Evolutionary conservation across 441 rosid genomes (phyloP).

Genomic region (Flueggea neowawraea): DNA sequence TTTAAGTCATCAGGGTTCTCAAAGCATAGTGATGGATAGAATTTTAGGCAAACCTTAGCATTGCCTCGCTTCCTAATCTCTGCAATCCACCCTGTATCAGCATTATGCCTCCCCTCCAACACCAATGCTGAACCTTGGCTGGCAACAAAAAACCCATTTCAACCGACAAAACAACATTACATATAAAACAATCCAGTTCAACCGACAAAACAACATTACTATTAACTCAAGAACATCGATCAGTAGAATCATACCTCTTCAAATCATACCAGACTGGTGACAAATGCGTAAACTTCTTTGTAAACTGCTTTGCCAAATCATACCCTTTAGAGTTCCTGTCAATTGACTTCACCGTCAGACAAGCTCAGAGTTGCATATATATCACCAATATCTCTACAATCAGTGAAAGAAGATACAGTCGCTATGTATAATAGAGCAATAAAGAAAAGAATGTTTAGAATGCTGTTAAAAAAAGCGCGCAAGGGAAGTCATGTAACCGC

Average conservation of each 20-base stretch:
- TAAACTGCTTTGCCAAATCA: conserved; percentile 74
- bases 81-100: conserved; percentile 74
- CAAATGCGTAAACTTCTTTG: conserved; percentile 78
- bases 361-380: background rate
- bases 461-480: too few species aligned
- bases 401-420: too few species aligned
- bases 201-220: background rate
- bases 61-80: conserved; percentile 61
- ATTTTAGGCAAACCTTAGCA: conserved; percentile 40
- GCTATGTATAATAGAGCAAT: too few species aligned
- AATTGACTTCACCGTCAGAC: background rate
- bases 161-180: too few species aligned
- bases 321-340: conserved; percentile 90
- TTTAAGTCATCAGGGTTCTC: too few species aligned
- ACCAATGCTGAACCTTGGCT: conserved; percentile 59
- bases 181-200: conserved; percentile 4
- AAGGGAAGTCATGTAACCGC: too few species aligned
- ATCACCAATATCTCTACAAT: too few species aligned
- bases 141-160: too few species aligned
- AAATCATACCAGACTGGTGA: conserved; percentile 96
- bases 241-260: conserved; percentile 52
- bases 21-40: too few species aligned
- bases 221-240: background rate
- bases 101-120: conserved; percentile 92
- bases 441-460: too few species aligned